phyloP scores from a whole-genome alignment of 371 early-diverging fungal species.

The Furculomyces boomerangus region DNA sequence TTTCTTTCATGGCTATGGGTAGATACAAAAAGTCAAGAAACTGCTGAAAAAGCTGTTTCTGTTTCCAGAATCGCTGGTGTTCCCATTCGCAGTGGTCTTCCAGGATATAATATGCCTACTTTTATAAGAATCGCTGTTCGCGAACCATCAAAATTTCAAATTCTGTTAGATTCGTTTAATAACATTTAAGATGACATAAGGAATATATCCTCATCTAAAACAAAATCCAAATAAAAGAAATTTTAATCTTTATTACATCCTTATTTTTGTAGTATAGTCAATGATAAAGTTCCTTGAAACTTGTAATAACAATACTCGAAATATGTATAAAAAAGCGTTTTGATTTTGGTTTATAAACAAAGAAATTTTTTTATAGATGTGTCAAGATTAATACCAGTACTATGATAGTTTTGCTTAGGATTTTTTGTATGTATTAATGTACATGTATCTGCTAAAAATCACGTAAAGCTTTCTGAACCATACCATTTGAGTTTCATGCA shows the following conservation, averaged over 20 bases:
- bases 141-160: slow-evolving; percentile 35
- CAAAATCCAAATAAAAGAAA: too few species aligned
- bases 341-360: neutral
- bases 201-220: too few species aligned
- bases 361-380: neutral
- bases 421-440: slow-evolving; percentile 39
- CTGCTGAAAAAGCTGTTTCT: slow-evolving; percentile 38
- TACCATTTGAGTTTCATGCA: slow-evolving; percentile 73
- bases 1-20: slow-evolving; percentile 80
- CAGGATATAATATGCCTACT: slow-evolving; percentile 54
- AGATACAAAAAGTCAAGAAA: slow-evolving; percentile 31
- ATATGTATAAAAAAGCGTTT: too few species aligned
- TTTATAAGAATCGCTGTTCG: slow-evolving; percentile 66
- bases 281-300: too few species aligned
- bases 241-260: too few species aligned
- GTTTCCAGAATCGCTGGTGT: slow-evolving; percentile 55
- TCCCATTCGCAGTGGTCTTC: slow-evolving; percentile 59
- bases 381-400: neutral
- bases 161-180: slow-evolving; percentile 32
- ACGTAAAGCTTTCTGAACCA: slow-evolving; percentile 95
- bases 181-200: neutral
- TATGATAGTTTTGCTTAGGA: slow-evolving; percentile 2
- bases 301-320: too few species aligned
- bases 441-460: slow-evolving; percentile 87
- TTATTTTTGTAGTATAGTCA: too few species aligned